A percentile compares a stretch with the other conserved stretches of the same genome.
Evolutionary conservation across 495 filamentous ascomycete species (phyloP).

Genomic region (Echria macrotheca): DNA sequence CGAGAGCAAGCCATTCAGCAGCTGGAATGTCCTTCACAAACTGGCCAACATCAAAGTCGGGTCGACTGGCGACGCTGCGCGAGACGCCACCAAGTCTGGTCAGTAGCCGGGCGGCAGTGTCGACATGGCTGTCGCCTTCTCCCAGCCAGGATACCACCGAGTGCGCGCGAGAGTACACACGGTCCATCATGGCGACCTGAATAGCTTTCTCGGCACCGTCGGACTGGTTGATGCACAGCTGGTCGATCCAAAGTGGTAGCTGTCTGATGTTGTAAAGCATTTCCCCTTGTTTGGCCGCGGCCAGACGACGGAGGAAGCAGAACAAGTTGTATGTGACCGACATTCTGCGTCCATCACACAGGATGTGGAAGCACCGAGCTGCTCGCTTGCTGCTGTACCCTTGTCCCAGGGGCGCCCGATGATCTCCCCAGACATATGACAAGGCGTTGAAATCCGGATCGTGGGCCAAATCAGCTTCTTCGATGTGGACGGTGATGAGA

Average conservation of each 20-base stretch:
- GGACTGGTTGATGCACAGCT: slow-evolving; percentile 5
- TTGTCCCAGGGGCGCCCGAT: not conserved
- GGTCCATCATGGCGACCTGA: not conserved
- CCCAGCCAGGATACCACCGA: not conserved
- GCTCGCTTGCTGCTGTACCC: not conserved
- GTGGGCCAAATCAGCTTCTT: not conserved
- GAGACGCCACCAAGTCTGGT: not conserved
- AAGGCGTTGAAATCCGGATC: not conserved
- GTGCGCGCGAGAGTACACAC: not conserved
- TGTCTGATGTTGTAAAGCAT: slow-evolving; percentile 5
- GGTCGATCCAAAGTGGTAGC: slow-evolving; percentile 3
- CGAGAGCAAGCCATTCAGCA: not conserved
- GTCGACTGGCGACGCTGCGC: not conserved
- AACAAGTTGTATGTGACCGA: not conserved
- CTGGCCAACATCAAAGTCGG: not conserved
- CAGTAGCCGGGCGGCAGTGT: not conserved
- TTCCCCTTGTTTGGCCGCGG: not conserved
- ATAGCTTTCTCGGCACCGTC: slow-evolving; percentile 2
- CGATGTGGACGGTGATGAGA: not conserved
- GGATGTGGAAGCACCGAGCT: not conserved
- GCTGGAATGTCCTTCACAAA: not conserved
- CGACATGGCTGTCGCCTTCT: not conserved
- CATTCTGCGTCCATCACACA: not conserved
- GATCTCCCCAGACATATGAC: not conserved
- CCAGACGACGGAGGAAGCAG: not conserved